Base-by-base conservation (phyloP, 169 alveolate genomes). In the Babesia divergens region DNA sequence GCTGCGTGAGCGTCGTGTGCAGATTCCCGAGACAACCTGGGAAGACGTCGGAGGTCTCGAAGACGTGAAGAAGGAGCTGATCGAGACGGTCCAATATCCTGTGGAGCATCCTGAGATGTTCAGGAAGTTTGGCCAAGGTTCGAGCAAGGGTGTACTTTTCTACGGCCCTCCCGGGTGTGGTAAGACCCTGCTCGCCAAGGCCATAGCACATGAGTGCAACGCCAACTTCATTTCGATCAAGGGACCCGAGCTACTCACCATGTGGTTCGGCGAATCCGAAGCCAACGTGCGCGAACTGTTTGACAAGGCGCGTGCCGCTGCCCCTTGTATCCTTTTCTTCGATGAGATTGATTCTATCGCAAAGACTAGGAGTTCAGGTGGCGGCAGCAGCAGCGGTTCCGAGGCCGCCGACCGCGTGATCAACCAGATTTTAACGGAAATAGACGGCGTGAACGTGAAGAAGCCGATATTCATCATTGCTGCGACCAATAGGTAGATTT, bases 281-380 rank as follows among this genome's bases (percentile, higher is more conserved):
- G 93, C 93, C 14, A 88, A 88, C 67, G 93, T 88, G 6, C 46
- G 93, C 18, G 93, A 88, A 51, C 53, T 88, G 60, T 88, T 88
- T 67, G 93, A 88, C 74, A 88, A 88, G 66, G 93, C 93, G 1
- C 43, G 93, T 11, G 93, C 93, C n/a, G 93, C 95, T 31, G 92
- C 97, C 31, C 97, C 97, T 1, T 91, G 95, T 66, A 87, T 93
- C 11, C 83, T 93, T n/a, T 93, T 94, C 82, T 94, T 94, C 65
- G 99, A 98, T 77, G 99, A 98, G 89, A 96, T 98, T 28, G 99
- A 98, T 85, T 95, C 99, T 5, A 92, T 98, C 60, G 99, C 94
- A 3, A 83, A 84, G 69, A 82, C 84, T 44, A 82, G 99, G 70
- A 97, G 97, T 49, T 68, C 84, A 29, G 88, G 89, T 47, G 68